Base-by-base conservation (phyloP, 1,284 basidiomycete genomes). In the Moniliophthora roreri region DNA sequence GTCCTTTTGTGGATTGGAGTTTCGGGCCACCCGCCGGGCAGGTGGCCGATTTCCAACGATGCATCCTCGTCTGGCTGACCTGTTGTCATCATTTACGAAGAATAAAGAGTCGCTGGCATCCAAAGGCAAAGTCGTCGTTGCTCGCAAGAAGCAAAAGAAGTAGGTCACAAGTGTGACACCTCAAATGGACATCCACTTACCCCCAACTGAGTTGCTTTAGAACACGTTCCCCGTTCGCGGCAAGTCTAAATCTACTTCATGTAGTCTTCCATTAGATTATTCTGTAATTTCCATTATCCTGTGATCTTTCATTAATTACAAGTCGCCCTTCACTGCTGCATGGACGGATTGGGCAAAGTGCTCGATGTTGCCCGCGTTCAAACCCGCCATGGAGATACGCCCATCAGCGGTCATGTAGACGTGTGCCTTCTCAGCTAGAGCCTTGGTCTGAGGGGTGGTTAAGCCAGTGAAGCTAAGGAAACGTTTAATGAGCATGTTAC, bases 341-440 rank as follows among this genome's bases (percentile, higher is more conserved):
- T 89, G 81, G 52, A 95, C 89, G 64, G 85, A 85, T 72, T 92
- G 82, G 28, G 92, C 91, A 72, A 95, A 95, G 79, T 95, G 92
- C 63, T 89, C 87, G 63, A 98, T 86, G 79, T 99, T 99, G 67
- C 77, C 71, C 56, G 78, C 75, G 79, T 98, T 99, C 66, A 99
- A 74, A 24, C 93, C 97, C 60, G 97, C 94, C 94, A 98, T 97
- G 44, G 93, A 95, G 65, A 95, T 95, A 63, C 93, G 89, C 41
- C 93, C 93, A 67, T 92, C 88, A 52, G 82, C 78, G 13, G 91
- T 93, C 89, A 93, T 89, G 78, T 98, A 99, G 65, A 99, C 85
- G 71, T 96, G 92, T 15, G 93, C 93, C 71, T 93, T 92, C 67
- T 96, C 85, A 37, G 95, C 91, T 54, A 99, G 80, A 16, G 79